phyloP scores from a whole-genome alignment of 1,284 basidiomycete species.

The Macrocystidia cucumis region DNA sequence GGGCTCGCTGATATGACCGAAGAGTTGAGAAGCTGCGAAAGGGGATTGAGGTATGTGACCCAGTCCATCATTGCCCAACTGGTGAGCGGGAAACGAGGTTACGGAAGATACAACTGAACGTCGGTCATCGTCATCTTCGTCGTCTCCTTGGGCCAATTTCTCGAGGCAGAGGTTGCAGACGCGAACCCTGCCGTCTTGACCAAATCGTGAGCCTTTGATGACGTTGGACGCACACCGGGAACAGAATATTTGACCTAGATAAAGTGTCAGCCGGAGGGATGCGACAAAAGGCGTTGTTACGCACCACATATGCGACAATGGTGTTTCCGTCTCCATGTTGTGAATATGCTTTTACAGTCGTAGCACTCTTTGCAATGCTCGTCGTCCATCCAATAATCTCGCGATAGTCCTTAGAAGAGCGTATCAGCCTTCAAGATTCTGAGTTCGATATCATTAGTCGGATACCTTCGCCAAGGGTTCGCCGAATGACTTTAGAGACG shows the following conservation, averaged over 20 bases:
- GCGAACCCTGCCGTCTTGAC: slow-evolving; percentile 86
- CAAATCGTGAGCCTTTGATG: slow-evolving; percentile 91
- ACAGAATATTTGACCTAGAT: slow-evolving; percentile 84
- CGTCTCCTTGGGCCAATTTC: slow-evolving; percentile 79
- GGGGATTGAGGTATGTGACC: slow-evolving; percentile 70
- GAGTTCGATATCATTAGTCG: slow-evolving; percentile 6
- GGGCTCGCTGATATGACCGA: slow-evolving; percentile 67
- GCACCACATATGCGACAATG: slow-evolving; percentile 90
- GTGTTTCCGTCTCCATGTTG: slow-evolving; percentile 89
- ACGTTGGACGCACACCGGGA: slow-evolving; percentile 95
- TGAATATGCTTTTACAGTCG: slow-evolving; percentile 88
- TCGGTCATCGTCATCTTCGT: slow-evolving; percentile 79
- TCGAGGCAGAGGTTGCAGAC: slow-evolving; percentile 93
- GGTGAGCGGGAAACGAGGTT: slow-evolving; percentile 56
- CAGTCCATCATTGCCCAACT: slow-evolving; percentile 45
- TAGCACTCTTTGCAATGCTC: slow-evolving; percentile 94
- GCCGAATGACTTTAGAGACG: slow-evolving; percentile 83
- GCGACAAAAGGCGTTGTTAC: slow-evolving; percentile 14
- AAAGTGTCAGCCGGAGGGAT: slow-evolving; percentile 4
- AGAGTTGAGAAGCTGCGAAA: slow-evolving; percentile 82
- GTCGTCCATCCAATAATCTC: slow-evolving; percentile 97
- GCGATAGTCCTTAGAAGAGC: slow-evolving; percentile 62
- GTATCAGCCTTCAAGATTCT: too few relatives aligned
- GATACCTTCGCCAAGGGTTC: slow-evolving; percentile 80
- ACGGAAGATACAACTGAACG: slow-evolving; percentile 67